Conservation (phyloP, 208 protist species). For the Jaenimonas drosophilae region DNA sequence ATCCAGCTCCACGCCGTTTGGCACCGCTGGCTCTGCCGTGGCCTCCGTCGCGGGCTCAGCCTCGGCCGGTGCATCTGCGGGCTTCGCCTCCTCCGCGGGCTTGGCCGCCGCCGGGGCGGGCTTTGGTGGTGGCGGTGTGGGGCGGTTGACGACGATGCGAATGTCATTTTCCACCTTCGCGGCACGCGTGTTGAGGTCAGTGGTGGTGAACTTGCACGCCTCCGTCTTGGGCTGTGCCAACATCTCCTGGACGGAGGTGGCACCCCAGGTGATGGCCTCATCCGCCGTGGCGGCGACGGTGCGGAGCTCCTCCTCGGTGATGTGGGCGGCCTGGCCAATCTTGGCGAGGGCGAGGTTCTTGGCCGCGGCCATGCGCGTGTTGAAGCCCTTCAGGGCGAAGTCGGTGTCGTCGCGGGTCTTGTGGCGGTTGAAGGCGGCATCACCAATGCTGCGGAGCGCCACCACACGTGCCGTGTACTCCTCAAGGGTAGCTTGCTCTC, state of each 20-base stretch:
- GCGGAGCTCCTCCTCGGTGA: slow-evolving; percentile 74
- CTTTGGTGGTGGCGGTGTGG: slow-evolving; percentile 45
- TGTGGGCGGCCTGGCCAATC: slow-evolving; percentile 57
- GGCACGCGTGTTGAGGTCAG: slow-evolving; percentile 24
- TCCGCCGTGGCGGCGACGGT: slow-evolving; percentile 36
- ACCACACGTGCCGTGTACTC: slow-evolving; percentile 63
- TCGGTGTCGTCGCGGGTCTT: slow-evolving; percentile 51
- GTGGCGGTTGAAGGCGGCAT: slow-evolving; percentile 46
- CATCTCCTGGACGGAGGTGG: slow-evolving; percentile 30
- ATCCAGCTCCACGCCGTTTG: background rate
- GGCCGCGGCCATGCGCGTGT: slow-evolving; percentile 18
- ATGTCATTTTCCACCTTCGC: slow-evolving; percentile 25
- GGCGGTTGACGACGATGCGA: slow-evolving; percentile 27
- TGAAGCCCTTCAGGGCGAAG: slow-evolving; percentile 42
- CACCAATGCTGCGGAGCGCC: slow-evolving; percentile 70
- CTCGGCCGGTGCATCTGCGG: slow-evolving; percentile 12
- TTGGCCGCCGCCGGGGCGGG: slow-evolving; percentile 4
- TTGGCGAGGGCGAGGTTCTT: slow-evolving; percentile 34
- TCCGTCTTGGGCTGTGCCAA: slow-evolving; percentile 30
- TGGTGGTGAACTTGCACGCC: slow-evolving; percentile 19
- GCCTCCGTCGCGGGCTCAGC: slow-evolving; percentile 1
- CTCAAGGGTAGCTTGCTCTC: slow-evolving; percentile 48
- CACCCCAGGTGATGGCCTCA: slow-evolving; percentile 43
- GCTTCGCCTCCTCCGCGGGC: slow-evolving; percentile 13
- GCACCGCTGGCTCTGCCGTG: background rate